These are phyloP conservation scores for Lasiodiplodia sp. DNA, from an alignment of 2,329 filamentous ascomycete genomes.

Conservation along the genomic window DNA sequence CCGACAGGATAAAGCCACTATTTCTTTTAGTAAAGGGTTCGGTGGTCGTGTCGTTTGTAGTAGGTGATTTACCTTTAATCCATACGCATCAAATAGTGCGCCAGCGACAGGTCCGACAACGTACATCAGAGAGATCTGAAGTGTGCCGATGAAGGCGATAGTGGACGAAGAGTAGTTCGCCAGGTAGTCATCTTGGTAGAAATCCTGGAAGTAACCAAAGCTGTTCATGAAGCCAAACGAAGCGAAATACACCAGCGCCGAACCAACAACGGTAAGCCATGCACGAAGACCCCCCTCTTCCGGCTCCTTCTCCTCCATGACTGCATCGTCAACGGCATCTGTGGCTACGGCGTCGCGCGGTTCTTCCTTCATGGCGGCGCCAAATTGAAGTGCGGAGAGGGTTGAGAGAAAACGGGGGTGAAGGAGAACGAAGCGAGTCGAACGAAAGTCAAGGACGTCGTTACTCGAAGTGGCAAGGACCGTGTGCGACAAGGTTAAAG, in stretches of 20 bases:
- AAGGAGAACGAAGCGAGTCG: background rate
- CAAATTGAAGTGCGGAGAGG: background rate
- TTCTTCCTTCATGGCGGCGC: conserved; percentile 9
- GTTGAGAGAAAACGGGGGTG: background rate
- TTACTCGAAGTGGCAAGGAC: background rate
- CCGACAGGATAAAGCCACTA: conserved; percentile 11
- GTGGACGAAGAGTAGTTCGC: conserved; percentile 7
- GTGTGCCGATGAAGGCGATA: conserved; percentile 15
- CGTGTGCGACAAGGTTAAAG: background rate
- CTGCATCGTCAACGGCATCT: background rate
- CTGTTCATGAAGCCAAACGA: conserved; percentile 28
- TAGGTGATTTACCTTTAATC: background rate
- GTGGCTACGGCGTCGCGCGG: background rate
- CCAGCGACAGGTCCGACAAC: conserved; percentile 11
- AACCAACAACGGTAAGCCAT: conserved; percentile 21
- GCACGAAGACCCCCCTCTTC: conserved; percentile 7
- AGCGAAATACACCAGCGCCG: conserved; percentile 11
- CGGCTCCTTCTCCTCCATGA: background rate
- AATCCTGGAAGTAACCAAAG: conserved; percentile 46
- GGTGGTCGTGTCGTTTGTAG: too few relatives aligned
- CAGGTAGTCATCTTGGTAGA: conserved; percentile 40
- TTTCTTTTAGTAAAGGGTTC: background rate
- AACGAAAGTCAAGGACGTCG: background rate
- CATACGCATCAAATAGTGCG: conserved; percentile 15
- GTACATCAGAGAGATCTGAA: conserved; percentile 16